Evolutionary conservation across 306 rosid genomes (phyloP), one percentile per base, ranked within the genome.

Genomic region (Quercus suber): DNA sequence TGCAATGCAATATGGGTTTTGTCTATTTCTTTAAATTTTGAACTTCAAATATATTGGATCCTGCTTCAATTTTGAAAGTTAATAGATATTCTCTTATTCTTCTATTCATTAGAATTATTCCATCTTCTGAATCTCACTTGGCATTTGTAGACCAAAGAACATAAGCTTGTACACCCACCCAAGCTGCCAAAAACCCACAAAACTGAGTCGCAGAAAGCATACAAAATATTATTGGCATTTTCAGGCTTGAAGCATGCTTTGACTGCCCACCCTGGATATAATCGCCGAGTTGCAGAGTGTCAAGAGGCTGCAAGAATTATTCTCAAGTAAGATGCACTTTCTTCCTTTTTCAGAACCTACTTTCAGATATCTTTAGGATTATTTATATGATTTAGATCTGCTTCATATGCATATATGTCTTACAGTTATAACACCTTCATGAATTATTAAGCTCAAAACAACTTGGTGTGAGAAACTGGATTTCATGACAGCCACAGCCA

Each of bases 191-290:
- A 83, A 76, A 67, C 73, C 78, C 55, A 79, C 4, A 52, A 73
- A 31, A 74, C 55, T 64, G 89, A 75, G 75, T 81, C 69, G 69
- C 88, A 69, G 20, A 85, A 86, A 82, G 82, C 88, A 35, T 85
- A 80, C 89, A 90, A 86, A 84, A 89, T 91, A 86, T 77, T 95
- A 82, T 79, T 95, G 88, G 99, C 97, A 64, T 92, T 91, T 84
- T 95, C 99, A 56, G 99, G 99, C 64, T 81, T 95, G 88, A 95
- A 88, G 90, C 92, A 93, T 7, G 89, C 95, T 85, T 88, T 95
- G 86, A 88, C 94, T 51, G 78, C 23, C 73, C 88, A 86, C 87
- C 90, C 96, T 79, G 99, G 99, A 78, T 95, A 92, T 88, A 95
- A 95, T 79, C 77, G 53, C 79, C 94, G 99, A 56, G 99, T 95